These are phyloP conservation scores for Coffea humblotiana DNA, from an alignment of 305 asterid genomes.

Conservation along the genomic window DNA sequence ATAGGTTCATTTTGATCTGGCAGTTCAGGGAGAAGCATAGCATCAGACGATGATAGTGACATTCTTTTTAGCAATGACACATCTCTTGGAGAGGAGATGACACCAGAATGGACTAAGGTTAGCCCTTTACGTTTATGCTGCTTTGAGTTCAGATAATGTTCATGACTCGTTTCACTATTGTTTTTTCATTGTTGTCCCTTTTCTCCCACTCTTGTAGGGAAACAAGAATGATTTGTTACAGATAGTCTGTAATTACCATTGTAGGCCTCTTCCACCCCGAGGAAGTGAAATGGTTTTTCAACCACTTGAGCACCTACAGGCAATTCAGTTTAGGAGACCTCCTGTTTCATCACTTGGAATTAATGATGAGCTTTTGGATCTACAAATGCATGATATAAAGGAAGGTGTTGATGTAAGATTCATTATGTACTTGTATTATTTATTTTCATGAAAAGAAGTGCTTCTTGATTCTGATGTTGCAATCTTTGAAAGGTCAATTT, in stretches of 20 bases:
- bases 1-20: slow-evolving; percentile 40
- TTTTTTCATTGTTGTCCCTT: slow-evolving; percentile 7
- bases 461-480: slow-evolving; percentile 20
- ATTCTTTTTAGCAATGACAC: slow-evolving; percentile 39
- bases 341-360: slow-evolving; percentile 60
- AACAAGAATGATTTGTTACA: slow-evolving; percentile 81
- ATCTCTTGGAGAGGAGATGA: slow-evolving; percentile 48
- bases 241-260: slow-evolving; percentile 78
- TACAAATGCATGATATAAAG: slow-evolving; percentile 36
- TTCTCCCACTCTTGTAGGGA: slow-evolving; percentile 45
- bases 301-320: slow-evolving; percentile 88
- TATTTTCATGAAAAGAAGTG: slow-evolving; percentile 19
- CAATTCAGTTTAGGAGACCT: slow-evolving; percentile 59
- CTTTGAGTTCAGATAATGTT: slow-evolving; percentile 20
- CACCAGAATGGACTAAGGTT: slow-evolving; percentile 87
- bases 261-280: slow-evolving; percentile 62
- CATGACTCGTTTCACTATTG: slow-evolving; percentile 8
- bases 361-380: slow-evolving; percentile 44
- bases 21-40: slow-evolving; percentile 79
- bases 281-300: slow-evolving; percentile 66
- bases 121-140: slow-evolving; percentile 21
- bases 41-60: slow-evolving; percentile 63
- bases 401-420: slow-evolving; percentile 62
- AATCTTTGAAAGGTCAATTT: slow-evolving; percentile 58
- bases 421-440: slow-evolving; percentile 5